Evolutionary conservation across 495 filamentous ascomycete genomes (phyloP).

Genomic region (Talaromyces proteolyticus): DNA sequence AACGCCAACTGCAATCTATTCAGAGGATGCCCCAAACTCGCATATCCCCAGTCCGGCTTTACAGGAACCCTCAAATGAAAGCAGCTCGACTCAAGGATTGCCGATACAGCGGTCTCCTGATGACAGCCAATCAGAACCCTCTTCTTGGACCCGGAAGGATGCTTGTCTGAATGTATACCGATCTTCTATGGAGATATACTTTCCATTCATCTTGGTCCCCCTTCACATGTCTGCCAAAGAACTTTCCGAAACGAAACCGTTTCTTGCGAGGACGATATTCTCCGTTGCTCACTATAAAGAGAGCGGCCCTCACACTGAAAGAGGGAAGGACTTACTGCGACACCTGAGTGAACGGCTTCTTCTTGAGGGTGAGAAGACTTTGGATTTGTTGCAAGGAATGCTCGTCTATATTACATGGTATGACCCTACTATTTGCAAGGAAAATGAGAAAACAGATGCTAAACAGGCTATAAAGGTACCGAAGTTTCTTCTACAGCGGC

Average conservation of each 20-base stretch:
- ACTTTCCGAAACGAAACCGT: slow-evolving; percentile 2
- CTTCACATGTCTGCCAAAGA: not conserved
- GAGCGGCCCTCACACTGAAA: not conserved
- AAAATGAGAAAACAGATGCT: not conserved
- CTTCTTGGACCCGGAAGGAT: not conserved
- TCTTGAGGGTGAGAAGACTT: slow-evolving; percentile 7
- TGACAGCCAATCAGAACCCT: not conserved
- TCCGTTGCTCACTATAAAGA: slow-evolving; percentile 5
- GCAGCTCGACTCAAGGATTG: not conserved
- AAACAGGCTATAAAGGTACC: slow-evolving; percentile 5
- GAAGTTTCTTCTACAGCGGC: not conserved
- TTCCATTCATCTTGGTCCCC: slow-evolving; percentile 9
- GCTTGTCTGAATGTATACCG: slow-evolving; percentile 1
- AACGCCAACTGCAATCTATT: not conserved
- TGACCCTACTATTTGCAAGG: not conserved
- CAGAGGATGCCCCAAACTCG: not conserved
- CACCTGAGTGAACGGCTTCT: slow-evolving; percentile 4
- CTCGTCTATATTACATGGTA: slow-evolving; percentile 9
- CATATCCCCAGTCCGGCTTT: not conserved
- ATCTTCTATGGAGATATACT: slow-evolving; percentile 1
- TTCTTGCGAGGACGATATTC: slow-evolving; percentile 6
- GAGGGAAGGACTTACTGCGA: slow-evolving; percentile 1
- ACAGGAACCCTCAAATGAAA: not conserved
- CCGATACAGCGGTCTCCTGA: not conserved
- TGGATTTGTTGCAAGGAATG: slow-evolving; percentile 7